Evolutionary conservation across 768 basidiomycete genomes (phyloP), one percentile per base, ranked within the genome.

Genomic region (Termitomyces sp.): DNA sequence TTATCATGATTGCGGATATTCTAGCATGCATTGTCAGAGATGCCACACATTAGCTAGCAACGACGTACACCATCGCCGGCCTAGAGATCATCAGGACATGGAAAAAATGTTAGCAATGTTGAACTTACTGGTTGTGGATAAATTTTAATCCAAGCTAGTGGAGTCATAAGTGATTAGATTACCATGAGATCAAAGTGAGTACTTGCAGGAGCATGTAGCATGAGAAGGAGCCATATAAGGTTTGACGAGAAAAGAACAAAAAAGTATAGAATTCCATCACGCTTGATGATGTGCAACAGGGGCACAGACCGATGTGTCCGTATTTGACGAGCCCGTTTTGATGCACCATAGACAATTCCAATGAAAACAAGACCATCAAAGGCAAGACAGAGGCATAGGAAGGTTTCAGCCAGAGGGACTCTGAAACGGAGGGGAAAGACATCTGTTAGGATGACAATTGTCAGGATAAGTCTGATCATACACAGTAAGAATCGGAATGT

Each of bases 231-330:
- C 64, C 64, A 65, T 2, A 62, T 49, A 29, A 63, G 57, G 38
- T 65, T 65, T 9, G 62, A 63, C 0, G 64, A 63, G 21, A 65
- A 65, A 8, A 65, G 56, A 16, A 63, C 60, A 10, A 63, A 59
- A 50, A 65, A 65, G 31, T 63, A 65, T 10, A 65, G 12, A 5
- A 62, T 35, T 1, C 64, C 64, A n/a, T 65, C 64, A 2, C 61
- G 58, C 32, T 58, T 56, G 19, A 63, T 58, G 14, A 62, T 47
- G 4, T 54, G 6, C 7, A 63, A 1, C 9, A 63, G 1, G n/a
- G n/a, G n/a, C n/a, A n/a, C n/a, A n/a, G n/a, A n/a, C n/a, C 12
- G 47, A 38, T 32, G 53, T 17, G 27, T 19, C 5, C 3, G 5
- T 29, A 8, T 25, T 43, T 3, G 42, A 35, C 51, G 19, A 25